A percentile compares a stretch with the other conserved stretches of the same genome.
Evolutionary conservation across 169 alveolate species (phyloP).

Genomic region (Babesia microti): DNA sequence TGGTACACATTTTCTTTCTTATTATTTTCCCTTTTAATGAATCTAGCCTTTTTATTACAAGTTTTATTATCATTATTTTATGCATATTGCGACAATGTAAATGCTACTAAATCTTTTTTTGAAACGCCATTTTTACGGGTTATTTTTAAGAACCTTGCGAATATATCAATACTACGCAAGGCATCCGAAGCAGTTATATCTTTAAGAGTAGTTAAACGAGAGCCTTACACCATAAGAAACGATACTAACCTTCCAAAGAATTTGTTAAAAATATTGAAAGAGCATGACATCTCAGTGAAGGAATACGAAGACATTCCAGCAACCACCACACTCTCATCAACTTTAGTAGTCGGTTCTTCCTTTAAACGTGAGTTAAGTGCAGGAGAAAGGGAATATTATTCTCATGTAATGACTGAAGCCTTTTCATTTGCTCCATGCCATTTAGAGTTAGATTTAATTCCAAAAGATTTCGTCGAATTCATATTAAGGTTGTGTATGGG

Average conservation of each 20-base stretch:
- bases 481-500: slow-evolving; percentile 41
- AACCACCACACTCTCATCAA: neutral
- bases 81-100: slow-evolving; percentile 46
- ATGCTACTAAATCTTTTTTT: slow-evolving; percentile 27
- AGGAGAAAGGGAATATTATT: slow-evolving; percentile 51
- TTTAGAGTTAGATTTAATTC: slow-evolving; percentile 60
- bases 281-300: slow-evolving; percentile 19
- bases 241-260: slow-evolving; percentile 1
- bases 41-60: slow-evolving; percentile 36
- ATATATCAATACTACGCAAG: slow-evolving; percentile 18
- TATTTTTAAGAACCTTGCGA: slow-evolving; percentile 35
- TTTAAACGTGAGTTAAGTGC: slow-evolving; percentile 18
- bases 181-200: too few species aligned
- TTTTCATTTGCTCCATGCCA: slow-evolving; percentile 55
- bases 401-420: slow-evolving; percentile 49
- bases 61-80: slow-evolving; percentile 23
- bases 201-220: too few species aligned
- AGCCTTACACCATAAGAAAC: too few species aligned
- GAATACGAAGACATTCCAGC: slow-evolving; percentile 14
- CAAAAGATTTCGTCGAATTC: slow-evolving; percentile 51
- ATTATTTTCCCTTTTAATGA: slow-evolving; percentile 24
- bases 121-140: slow-evolving; percentile 36
- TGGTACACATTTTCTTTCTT: slow-evolving; percentile 8
- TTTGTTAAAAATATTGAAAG: slow-evolving; percentile 4
- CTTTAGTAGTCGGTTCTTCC: slow-evolving; percentile 3